Base-by-base conservation (phyloP, 2,329 filamentous ascomycete genomes). In the Monosporascus sp. region DNA sequence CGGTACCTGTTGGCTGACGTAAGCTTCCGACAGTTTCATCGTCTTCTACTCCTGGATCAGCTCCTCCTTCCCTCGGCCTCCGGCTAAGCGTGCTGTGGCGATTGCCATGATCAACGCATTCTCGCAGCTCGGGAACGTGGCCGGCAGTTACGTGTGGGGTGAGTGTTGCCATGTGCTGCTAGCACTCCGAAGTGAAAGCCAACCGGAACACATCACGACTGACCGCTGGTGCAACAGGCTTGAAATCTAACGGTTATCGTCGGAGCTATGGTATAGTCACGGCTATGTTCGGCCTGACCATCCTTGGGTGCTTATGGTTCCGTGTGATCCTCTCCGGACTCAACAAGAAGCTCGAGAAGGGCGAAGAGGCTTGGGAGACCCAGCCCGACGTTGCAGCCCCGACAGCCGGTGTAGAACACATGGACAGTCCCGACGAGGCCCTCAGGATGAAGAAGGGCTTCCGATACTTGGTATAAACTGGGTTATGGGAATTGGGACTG, bases 211-310 rank as follows among this genome's bases (percentile, higher is more conserved):
- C 17, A 7, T 41, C 17, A 41, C 7, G 17, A 20, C 38, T 41
- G 17, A 41, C 38, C 38, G 17, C 17, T 17, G 17, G 20, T 14
- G 11, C 11, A 14, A 44, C 20, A 44, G 41, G 75, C 50, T 72
- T 86, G 49, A 70, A 74, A 24, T 81, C 76, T 0, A 78, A 86
- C 56, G 84, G 84, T 0, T 86, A 76, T 72, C 77, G 83, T 58
- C 78, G 81, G 70, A 85, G 81, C 56, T 86, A 86, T 60, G 83
- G 81, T 4, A 83, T 87, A 53, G 84, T 86, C 5, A 77, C 79
- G 15, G 74, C 80, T 62, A 86, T 86, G 83, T 86, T 85, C 61
- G 81, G 80, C 3, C 60, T 82, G 41, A 81, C 83, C 0, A 77
- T 84, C 35, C 37, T 74, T 0, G 81, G 80, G 5, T 84, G 77